Base-by-base conservation (phyloP, 768 basidiomycete species). In the Mycena galopus region DNA sequence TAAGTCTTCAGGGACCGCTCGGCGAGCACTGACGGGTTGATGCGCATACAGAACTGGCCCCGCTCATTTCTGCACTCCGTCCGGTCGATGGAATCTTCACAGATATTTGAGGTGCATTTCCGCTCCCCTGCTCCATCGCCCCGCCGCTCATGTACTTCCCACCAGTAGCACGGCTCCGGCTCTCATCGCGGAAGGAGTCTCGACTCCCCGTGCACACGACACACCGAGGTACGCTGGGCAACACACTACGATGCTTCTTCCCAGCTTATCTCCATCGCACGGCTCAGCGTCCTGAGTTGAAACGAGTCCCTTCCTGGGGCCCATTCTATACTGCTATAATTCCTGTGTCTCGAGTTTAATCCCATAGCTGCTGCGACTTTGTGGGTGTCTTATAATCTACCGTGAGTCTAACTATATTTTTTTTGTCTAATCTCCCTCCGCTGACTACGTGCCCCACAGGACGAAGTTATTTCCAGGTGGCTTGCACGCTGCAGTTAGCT, bases 211-310 rank as follows among this genome's bases (percentile, higher is more conserved):
- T 23, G 47, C 47, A 23, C 47, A 21, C 47, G 47, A 50, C 47
- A 50, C 47, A 50, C 47, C 50, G 50, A 51, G 50, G 25, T 51
- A 27, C 50, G 50, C n/a, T 51, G 50, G 50, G 50, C 50, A 51
- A n/a, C 50, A 51, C n/a, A 51, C 50, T 51, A 51, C 50, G 50
- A 51, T 51, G 50, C n/a, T 51, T n/a, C n/a, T n/a, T n/a, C n/a
- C n/a, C n/a, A n/a, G 50, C 50, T 51, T 51, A 51, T 51, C 50
- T 51, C n/a, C 50, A 51, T 51, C 50, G 50, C 50, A 51, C n/a
- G 16, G 50, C n/a, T 17, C 50, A 51, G 50, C 50, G 19, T 44
- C 42, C 42, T 44, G 42, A 44, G 42, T 44, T 12, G 35, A 35
- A 35, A 35, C 35, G 35, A 35, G 35, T 35, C 35, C 35, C 35